Conservation (phyloP, 257 asterid genomes). For the Pogostemon cablin region DNA sequence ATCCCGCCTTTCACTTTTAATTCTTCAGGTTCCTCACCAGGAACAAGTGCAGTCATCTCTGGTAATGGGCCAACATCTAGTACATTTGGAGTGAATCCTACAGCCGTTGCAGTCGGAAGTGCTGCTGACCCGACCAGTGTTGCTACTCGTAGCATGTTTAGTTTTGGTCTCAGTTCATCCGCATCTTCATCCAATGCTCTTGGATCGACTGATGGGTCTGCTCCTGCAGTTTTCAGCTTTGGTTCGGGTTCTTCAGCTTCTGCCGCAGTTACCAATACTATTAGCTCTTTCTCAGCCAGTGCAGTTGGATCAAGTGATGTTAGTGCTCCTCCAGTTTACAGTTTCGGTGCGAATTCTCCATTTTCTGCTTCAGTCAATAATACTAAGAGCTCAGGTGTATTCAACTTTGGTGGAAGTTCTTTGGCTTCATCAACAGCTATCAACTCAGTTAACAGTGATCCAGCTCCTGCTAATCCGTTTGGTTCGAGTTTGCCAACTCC, state of each 20-base stretch:
- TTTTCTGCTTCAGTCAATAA: conserved; percentile 30
- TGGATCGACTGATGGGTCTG: conserved; percentile 29
- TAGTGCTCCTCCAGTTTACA: conserved; percentile 25
- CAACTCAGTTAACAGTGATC: conserved; percentile 41
- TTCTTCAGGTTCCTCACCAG: conserved; percentile 49
- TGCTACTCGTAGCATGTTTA: conserved; percentile 40
- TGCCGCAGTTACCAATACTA: conserved; percentile 22
- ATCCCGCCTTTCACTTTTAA: conserved; percentile 34
- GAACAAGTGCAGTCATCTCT: conserved; percentile 35
- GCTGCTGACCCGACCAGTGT: conserved; percentile 41
- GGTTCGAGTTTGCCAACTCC: conserved; percentile 53
- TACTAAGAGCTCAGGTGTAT: conserved; percentile 33
- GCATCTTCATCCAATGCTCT: conserved; percentile 32
- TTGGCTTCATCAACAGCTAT: conserved; percentile 44
- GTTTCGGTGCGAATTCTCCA: conserved; percentile 40
- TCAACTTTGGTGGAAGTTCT: conserved; percentile 46
- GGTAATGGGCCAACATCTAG: conserved; percentile 38
- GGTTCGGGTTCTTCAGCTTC: conserved; percentile 34
- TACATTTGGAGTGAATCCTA: conserved; percentile 40
- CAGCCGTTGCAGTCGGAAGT: conserved; percentile 32
- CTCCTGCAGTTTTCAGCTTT: conserved; percentile 32
- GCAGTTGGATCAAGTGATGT: conserved; percentile 32
- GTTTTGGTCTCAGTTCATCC: conserved; percentile 46
- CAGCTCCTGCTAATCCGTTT: conserved; percentile 37
- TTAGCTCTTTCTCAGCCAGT: conserved; percentile 31